phyloP scores from a whole-genome alignment of 1,284 basidiomycete species.

The Cutaneotrichosporon sp. region DNA sequence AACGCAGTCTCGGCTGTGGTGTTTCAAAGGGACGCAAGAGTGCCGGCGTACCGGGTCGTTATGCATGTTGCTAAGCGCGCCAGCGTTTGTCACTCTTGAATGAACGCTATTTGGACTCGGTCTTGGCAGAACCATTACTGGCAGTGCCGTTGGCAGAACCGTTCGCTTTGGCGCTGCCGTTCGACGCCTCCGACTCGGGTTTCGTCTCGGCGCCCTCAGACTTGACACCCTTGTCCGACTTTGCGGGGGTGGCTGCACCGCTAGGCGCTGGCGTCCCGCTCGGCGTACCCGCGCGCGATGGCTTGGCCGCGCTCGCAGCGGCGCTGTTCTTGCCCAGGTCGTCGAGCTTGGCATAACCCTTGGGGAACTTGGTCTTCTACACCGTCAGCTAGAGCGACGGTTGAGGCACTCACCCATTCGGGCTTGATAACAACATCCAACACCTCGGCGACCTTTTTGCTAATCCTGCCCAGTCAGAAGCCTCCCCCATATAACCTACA shows the following conservation, averaged over 20 bases:
- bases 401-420: slow-evolving; percentile 39
- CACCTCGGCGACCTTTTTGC: slow-evolving; percentile 36
- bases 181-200: background rate
- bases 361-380: slow-evolving; percentile 19
- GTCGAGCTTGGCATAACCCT: slow-evolving; percentile 17
- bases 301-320: background rate
- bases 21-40: no score
- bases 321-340: slow-evolving; percentile 8
- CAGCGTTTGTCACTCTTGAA: background rate
- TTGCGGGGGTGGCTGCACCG: background rate
- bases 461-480: slow-evolving; percentile 32
- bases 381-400: background rate
- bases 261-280: background rate
- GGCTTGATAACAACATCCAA: slow-evolving; percentile 38
- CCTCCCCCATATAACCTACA: slow-evolving; percentile 45
- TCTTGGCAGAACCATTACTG: background rate
- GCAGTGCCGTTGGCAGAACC: background rate
- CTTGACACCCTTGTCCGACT: background rate
- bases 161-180: background rate
- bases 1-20: no score
- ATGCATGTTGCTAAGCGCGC: no score
- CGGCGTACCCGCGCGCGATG: slow-evolving; percentile 13
- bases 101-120: background rate
- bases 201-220: slow-evolving; percentile 1
- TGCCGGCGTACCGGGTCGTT: no score